Conservation (phyloP, 495 filamentous ascomycete genomes). For the Tuber calosporum region DNA sequence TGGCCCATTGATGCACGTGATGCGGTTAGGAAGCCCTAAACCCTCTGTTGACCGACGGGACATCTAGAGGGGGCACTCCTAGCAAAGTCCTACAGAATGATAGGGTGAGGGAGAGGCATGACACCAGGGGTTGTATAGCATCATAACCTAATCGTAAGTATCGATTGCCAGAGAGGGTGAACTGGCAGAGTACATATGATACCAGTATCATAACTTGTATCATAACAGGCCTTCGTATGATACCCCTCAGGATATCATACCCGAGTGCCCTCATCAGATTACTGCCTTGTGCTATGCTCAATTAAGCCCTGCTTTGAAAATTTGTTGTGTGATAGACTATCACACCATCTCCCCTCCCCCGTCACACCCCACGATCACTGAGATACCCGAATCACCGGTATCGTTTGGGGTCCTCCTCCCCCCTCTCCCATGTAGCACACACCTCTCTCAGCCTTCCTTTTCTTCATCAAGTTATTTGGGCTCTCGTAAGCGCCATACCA, state of each 20-base stretch:
- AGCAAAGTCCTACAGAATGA: background rate
- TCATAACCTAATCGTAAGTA: background rate
- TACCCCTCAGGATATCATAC: constrained; percentile 5
- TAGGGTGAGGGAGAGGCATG: too few relatives aligned
- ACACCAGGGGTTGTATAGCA: background rate
- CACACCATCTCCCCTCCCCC: background rate
- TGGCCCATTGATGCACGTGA: background rate
- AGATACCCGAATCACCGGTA: background rate
- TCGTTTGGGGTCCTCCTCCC: background rate
- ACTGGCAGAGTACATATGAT: background rate
- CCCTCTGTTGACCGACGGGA: background rate
- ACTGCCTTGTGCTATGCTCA: background rate
- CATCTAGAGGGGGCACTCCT: background rate
- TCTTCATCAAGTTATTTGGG: background rate
- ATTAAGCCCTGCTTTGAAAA: background rate
- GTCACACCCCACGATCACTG: background rate
- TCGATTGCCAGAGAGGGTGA: background rate
- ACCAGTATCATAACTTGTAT: background rate
- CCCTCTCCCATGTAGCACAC: background rate
- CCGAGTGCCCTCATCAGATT: background rate
- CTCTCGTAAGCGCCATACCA: background rate
- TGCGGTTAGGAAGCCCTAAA: background rate
- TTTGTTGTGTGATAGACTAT: background rate
- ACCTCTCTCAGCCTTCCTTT: background rate
- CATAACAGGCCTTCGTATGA: constrained; percentile 2